Conservation (phyloP, 208 protist genomes). For the Trypanosoma cruzi region DNA sequence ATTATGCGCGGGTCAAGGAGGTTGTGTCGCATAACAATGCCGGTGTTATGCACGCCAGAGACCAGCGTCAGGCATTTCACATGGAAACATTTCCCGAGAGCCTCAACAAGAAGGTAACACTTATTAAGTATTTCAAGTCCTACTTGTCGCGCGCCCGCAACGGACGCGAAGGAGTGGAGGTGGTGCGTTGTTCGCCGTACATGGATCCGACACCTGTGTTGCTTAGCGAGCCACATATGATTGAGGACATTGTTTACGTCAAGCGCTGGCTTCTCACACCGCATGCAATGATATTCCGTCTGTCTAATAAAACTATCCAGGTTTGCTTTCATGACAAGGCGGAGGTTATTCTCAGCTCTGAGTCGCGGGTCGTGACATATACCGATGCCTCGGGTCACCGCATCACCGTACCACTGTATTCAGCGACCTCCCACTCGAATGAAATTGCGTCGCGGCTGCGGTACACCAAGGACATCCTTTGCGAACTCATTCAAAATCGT, state of each 20-base stretch:
- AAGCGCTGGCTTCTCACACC: conserved; percentile 95
- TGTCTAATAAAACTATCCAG: conserved; percentile 96
- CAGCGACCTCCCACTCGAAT: conserved; percentile 25
- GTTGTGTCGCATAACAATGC: conserved; percentile 31
- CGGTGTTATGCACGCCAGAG: conserved; percentile 52
- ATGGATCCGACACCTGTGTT: conserved; percentile 28
- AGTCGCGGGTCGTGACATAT: conserved; percentile 91
- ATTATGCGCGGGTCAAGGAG: conserved; percentile 73
- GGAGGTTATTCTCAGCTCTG: conserved; percentile 93
- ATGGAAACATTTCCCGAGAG: conserved; percentile 74
- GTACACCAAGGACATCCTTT: conserved; percentile 45
- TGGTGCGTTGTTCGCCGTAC: conserved; percentile 65
- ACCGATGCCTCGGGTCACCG: conserved; percentile 37
- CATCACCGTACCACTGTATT: conserved; percentile 21
- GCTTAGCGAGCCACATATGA: conserved; percentile 55
- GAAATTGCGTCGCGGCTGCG: conserved; percentile 34
- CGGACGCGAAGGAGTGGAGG: conserved; percentile 51
- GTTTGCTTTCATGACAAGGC: conserved; percentile 95
- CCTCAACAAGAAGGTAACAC: conserved; percentile 96
- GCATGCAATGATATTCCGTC: conserved; percentile 94
- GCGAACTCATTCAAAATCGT: conserved; percentile 41
- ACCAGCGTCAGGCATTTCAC: conserved; percentile 74
- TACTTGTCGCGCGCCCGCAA: conserved; percentile 60
- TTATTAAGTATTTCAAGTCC: conserved; percentile 97
- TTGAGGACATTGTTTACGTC: conserved; percentile 91